Percentiles rank a stretch among this genome's conserved stretches.
Evolutionary conservation across 2,329 filamentous ascomycete species (phyloP).

Genomic region (Aspergillus versicolor): DNA sequence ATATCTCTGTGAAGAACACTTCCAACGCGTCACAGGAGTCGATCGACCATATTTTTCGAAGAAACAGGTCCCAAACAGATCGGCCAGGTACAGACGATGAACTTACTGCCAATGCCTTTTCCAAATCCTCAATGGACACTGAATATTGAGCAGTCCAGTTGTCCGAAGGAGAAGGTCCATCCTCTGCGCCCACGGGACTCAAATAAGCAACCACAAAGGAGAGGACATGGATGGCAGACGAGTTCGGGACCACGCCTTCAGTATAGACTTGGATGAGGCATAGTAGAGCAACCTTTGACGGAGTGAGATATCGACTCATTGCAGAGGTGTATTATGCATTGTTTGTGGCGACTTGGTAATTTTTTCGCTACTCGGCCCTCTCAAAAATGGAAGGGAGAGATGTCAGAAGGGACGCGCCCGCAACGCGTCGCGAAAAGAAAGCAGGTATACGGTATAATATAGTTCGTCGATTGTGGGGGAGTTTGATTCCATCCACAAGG

Average conservation of each 20-base stretch:
- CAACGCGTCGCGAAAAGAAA: neutral
- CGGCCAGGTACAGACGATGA: slow-evolving; percentile 65
- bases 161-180: slow-evolving; percentile 19
- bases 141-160: slow-evolving; percentile 32
- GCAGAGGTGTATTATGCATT: slow-evolving; percentile 7
- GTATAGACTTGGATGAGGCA: slow-evolving; percentile 79
- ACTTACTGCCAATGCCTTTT: slow-evolving; percentile 46
- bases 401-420: neutral
- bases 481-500: neutral
- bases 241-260: slow-evolving; percentile 65
- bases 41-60: slow-evolving; percentile 78
- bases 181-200: slow-evolving; percentile 44
- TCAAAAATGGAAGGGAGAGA: neutral
- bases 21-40: slow-evolving; percentile 80
- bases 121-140: slow-evolving; percentile 47
- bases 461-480: neutral
- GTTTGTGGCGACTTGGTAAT: neutral
- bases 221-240: slow-evolving; percentile 71
- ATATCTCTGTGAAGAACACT: slow-evolving; percentile 66
- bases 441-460: neutral
- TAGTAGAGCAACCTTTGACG: slow-evolving; percentile 80
- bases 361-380: neutral
- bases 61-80: slow-evolving; percentile 82
- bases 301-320: slow-evolving; percentile 84
- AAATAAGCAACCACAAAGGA: slow-evolving; percentile 76